Conservation (phyloP, 495 filamentous ascomycete genomes). For the Talaromyces trachyspermus region DNA sequence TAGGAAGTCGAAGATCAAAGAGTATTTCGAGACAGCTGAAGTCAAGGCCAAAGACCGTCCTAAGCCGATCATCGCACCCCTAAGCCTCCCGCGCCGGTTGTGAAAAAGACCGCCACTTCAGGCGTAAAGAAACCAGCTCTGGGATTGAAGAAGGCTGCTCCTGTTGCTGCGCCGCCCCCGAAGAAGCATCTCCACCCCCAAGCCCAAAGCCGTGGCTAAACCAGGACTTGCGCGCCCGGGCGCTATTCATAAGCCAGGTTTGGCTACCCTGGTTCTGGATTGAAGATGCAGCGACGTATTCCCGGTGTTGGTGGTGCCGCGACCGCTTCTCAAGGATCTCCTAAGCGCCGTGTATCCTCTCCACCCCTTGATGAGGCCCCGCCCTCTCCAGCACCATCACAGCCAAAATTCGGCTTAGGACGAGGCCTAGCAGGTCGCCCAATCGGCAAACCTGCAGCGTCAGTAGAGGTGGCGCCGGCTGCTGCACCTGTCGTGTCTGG, state of each 20-base stretch:
- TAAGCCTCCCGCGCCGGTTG: slow-evolving; percentile 38
- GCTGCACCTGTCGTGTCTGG: slow-evolving; percentile 45
- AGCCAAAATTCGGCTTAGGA: slow-evolving; percentile 61
- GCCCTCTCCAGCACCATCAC: slow-evolving; percentile 40
- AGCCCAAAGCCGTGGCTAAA: slow-evolving; percentile 62
- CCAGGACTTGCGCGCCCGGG: slow-evolving; percentile 22
- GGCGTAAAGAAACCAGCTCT: slow-evolving; percentile 46
- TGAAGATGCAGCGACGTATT: slow-evolving; percentile 65
- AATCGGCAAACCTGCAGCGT: slow-evolving; percentile 64
- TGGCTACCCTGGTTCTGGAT: slow-evolving; percentile 52
- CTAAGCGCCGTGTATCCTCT: slow-evolving; percentile 50
- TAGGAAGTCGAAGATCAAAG: slow-evolving; percentile 91
- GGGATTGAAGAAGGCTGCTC: slow-evolving; percentile 46
- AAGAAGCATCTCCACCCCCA: slow-evolving; percentile 51
- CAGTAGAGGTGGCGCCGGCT: slow-evolving; percentile 35
- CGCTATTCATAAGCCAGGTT: slow-evolving; percentile 27
- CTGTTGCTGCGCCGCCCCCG: slow-evolving; percentile 49
- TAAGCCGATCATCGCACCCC: slow-evolving; percentile 69
- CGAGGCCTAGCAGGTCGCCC: slow-evolving; percentile 79
- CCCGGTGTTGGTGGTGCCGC: slow-evolving; percentile 45
- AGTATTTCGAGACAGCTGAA: slow-evolving; percentile 84
- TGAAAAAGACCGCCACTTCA: slow-evolving; percentile 32
- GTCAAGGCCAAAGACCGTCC: slow-evolving; percentile 97
- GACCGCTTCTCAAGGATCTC: slow-evolving; percentile 52
- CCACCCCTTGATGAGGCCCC: slow-evolving; percentile 50